Evolutionary conservation across 805 yeast species (phyloP), one percentile per base, ranked within the genome.

Genomic region (Scheffersomyces stipitis): DNA sequence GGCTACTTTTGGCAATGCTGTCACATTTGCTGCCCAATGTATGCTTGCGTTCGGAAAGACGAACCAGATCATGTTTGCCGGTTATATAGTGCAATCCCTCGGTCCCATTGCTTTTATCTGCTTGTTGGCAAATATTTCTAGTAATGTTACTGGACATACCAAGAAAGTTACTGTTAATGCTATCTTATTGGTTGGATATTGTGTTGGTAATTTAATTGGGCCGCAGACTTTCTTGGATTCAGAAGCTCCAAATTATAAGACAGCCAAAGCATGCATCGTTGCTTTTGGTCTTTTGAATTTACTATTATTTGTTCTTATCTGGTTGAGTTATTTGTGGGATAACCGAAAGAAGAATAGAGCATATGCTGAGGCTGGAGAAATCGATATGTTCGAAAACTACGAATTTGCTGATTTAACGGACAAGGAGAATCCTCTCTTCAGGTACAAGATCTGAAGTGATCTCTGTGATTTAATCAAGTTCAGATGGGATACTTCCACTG

Each of bases 11-110:
- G 54, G 59, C 3, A 49, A 49, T 13, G 38, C 35, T 5, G 26
- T 64, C n/a, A 50, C 54, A 5, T 29, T 64, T 7, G 26, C 45
- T 27, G 63, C 55, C 14, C 36, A 41, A 3, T 73, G 71, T 34
- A 40, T 60, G 48, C 38, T 51, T 40, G 61, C 63, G 6, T 66
- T 61, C 42, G 54, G 51, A 15, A 46, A 52, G 24, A 29, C 41
- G 17, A 41, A 44, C 22, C 51, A 54, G 12, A 56, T 52, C 15
- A 51, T 52, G 42, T 41, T 60, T 20, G 52, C 56, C 10, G 71
- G 70, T 4, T 58, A 40, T 44, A 58, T 57, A 38, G 58, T 53
- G 42, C 62, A 49, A 33, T 33, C 42, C 9, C 35, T 54, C 9
- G 51, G 59, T 18, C 71, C 65, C 9, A 56, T 66, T 31, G 44